Conservation (phyloP, 2,329 filamentous ascomycete species). For the Elsinoe arachidis region DNA sequence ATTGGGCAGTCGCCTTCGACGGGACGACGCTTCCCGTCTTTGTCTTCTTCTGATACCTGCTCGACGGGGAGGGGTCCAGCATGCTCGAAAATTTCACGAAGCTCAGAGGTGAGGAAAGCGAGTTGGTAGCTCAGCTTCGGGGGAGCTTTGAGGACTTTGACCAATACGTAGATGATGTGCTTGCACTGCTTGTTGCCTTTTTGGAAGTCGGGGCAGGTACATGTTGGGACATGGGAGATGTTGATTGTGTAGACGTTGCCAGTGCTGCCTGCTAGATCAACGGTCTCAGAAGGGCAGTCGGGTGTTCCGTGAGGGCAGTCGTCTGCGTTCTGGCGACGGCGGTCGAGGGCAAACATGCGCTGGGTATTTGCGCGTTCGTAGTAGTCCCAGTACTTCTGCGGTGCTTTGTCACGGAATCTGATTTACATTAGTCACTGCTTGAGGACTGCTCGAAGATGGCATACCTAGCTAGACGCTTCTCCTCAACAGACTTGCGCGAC, state of each 20-base stretch:
- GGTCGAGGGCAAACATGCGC: slow-evolving; percentile 25
- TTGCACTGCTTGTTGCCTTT: slow-evolving; percentile 52
- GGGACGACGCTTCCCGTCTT: slow-evolving; percentile 46
- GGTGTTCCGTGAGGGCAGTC: slow-evolving; percentile 31
- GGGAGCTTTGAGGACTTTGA: slow-evolving; percentile 50
- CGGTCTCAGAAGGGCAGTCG: slow-evolving; percentile 42
- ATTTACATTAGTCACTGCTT: neutral
- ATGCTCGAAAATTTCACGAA: slow-evolving; percentile 48
- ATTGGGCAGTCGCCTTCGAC: slow-evolving; percentile 57
- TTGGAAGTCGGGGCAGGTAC: slow-evolving; percentile 24
- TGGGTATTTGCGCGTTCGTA: slow-evolving; percentile 25
- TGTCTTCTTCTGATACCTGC: slow-evolving; percentile 23
- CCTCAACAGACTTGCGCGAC: neutral
- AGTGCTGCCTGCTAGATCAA: slow-evolving; percentile 52
- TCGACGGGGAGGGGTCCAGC: slow-evolving; percentile 44
- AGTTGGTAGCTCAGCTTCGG: slow-evolving; percentile 51
- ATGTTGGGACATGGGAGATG: slow-evolving; percentile 42
- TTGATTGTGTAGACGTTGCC: slow-evolving; percentile 54
- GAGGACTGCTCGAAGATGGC: neutral
- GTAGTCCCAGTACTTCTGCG: slow-evolving; percentile 20
- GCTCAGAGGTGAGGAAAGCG: slow-evolving; percentile 51
- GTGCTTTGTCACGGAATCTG: slow-evolving; percentile 20
- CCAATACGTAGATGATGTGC: slow-evolving; percentile 54
- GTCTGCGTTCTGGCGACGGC: slow-evolving; percentile 26
- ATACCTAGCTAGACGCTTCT: slow-evolving; percentile 9